phyloP scores from a whole-genome alignment of 345 rosid species.

The Brassica cretica region DNA sequence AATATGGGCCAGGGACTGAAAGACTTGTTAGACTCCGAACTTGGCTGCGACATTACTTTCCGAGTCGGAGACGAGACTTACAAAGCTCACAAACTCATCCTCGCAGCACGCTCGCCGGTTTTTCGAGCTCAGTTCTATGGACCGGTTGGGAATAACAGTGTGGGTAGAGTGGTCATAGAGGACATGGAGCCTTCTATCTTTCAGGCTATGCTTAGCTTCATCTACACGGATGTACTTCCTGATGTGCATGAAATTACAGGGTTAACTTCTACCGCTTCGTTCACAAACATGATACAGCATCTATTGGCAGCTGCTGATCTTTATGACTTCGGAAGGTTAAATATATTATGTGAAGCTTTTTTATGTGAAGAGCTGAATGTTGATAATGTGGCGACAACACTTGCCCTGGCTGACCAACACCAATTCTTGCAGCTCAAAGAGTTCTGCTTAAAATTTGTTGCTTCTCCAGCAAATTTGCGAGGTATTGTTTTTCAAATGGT shows the following conservation, averaged over 20 bases:
- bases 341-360: constrained; percentile 73
- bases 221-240: constrained; percentile 84
- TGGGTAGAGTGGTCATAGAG: constrained; percentile 56
- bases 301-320: constrained; percentile 87
- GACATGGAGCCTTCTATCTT: constrained; percentile 83
- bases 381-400: constrained; percentile 85
- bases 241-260: constrained; percentile 71
- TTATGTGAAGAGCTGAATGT: constrained; percentile 74
- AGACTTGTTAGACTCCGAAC: constrained; percentile 69
- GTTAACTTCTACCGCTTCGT: constrained; percentile 55
- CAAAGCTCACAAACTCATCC: constrained; percentile 84
- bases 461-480: constrained; percentile 73
- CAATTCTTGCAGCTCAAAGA: constrained; percentile 77
- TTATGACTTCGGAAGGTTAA: constrained; percentile 83
- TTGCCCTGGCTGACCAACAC: constrained; percentile 93
- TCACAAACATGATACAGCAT: constrained; percentile 85
- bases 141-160: constrained; percentile 65
- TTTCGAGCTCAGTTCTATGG: constrained; percentile 96
- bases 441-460: constrained; percentile 81
- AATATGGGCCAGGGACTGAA: constrained; percentile 75
- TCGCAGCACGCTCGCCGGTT: constrained; percentile 92
- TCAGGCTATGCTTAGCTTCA: constrained; percentile 88
- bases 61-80: constrained; percentile 74
- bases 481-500: constrained; percentile 42
- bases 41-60: constrained; percentile 74